Conservation (phyloP, 2,329 filamentous ascomycete species). For the Diaporthe ilicicola region DNA sequence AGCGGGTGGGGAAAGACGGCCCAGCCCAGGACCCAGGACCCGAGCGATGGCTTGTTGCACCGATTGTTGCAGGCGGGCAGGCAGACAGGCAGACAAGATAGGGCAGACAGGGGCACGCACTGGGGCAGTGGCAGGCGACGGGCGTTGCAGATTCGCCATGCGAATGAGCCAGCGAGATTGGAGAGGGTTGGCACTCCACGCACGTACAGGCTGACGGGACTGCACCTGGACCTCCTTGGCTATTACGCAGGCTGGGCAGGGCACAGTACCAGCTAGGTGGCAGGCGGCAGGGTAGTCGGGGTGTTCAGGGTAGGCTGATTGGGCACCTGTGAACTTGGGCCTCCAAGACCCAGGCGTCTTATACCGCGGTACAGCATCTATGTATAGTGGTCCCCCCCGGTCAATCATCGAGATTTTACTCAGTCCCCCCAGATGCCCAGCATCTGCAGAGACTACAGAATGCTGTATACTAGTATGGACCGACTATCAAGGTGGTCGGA, state of each 20-base stretch:
- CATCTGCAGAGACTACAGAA: not conserved
- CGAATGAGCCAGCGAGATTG: slow-evolving; percentile 6
- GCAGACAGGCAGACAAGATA: not conserved
- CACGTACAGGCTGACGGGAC: not conserved
- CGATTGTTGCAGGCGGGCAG: not conserved
- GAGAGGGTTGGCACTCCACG: slow-evolving; percentile 12
- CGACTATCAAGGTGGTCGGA: not conserved
- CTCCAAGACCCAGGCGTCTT: not conserved
- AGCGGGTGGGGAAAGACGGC: slow-evolving; percentile 7
- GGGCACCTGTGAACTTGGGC: too few relatives aligned
- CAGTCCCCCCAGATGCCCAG: not conserved
- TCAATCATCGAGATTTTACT: not conserved
- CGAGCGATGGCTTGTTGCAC: slow-evolving; percentile 13
- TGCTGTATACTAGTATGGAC: not conserved
- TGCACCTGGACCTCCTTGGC: not conserved
- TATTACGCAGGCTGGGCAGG: slow-evolving; percentile 3
- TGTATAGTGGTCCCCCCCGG: not conserved
- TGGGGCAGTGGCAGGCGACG: not conserved
- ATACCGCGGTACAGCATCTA: not conserved
- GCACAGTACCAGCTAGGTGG: not conserved
- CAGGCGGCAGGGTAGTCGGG: not conserved
- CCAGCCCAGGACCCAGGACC: slow-evolving; percentile 22
- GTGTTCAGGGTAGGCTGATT: too few relatives aligned
- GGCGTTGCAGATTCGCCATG: slow-evolving; percentile 16
- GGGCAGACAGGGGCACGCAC: not conserved